Conservation (phyloP, 2,329 filamentous ascomycete genomes). For the Fusarium fracticaudum region DNA sequence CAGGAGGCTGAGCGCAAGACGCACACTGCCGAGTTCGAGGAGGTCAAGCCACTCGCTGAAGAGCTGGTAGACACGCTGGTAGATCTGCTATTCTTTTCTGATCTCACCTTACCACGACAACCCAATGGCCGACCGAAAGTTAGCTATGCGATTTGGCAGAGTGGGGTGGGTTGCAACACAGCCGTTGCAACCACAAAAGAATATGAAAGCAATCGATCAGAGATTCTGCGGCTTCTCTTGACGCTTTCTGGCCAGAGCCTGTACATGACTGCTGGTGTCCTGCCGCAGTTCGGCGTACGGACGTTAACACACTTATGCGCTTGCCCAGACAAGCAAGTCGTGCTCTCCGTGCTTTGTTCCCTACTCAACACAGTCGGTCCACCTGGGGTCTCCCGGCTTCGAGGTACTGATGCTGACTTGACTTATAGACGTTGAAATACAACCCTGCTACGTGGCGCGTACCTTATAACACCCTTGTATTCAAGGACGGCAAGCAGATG, state of each 20-base stretch:
- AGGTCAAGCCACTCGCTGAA: constrained; percentile 87
- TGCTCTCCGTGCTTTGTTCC: constrained; percentile 90
- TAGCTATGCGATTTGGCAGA: constrained; percentile 96
- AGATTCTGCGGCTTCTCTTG: constrained; percentile 86
- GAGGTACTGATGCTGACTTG: constrained; percentile 17
- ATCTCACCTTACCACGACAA: constrained; percentile 83
- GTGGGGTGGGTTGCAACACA: constrained; percentile 93
- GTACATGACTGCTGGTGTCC: constrained; percentile 83
- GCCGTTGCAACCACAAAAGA: constrained; percentile 89
- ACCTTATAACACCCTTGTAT: constrained; percentile 91
- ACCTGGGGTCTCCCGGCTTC: too few relatives aligned
- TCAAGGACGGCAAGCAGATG: constrained; percentile 89
- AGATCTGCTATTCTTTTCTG: constrained; percentile 90
- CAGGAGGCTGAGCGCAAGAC: constrained; percentile 60
- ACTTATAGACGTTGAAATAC: constrained; percentile 83
- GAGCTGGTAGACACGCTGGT: constrained; percentile 91
- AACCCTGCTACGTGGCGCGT: constrained; percentile 94
- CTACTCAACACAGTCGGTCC: constrained; percentile 85
- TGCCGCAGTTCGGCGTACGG: constrained; percentile 85
- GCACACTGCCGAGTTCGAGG: constrained; percentile 74
- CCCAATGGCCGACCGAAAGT: constrained; percentile 80
- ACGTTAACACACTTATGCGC: constrained; percentile 90
- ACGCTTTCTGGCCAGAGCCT: constrained; percentile 90
- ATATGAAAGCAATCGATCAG: constrained; percentile 90
- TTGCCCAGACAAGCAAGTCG: constrained; percentile 88